These are phyloP conservation scores for Aspergillus arachidicola DNA, from an alignment of 2,329 filamentous ascomycete species.

Conservation along the genomic window DNA sequence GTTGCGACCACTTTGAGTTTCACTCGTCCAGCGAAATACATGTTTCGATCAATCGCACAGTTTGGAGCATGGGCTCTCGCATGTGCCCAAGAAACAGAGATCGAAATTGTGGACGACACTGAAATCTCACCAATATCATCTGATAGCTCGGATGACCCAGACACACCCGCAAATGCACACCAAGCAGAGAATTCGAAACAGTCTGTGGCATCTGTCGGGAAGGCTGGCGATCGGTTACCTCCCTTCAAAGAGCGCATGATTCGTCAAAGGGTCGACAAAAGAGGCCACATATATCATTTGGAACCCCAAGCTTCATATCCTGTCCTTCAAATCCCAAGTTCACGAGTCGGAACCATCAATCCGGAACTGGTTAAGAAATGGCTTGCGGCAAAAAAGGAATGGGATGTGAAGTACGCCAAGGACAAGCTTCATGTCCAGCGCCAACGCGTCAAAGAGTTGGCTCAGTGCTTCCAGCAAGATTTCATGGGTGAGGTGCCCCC, in stretches of 20 bases:
- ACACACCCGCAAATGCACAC: conserved; percentile 7
- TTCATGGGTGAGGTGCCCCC: conserved; percentile 79
- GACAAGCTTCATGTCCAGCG: conserved; percentile 73
- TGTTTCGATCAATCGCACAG: conserved; percentile 90
- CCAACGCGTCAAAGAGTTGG: conserved; percentile 71
- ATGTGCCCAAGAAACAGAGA: conserved; percentile 74
- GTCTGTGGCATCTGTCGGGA: conserved; percentile 64
- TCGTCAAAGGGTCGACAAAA: conserved; percentile 77
- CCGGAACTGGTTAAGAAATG: conserved; percentile 78
- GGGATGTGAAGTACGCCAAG: conserved; percentile 72
- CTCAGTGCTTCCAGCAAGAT: conserved; percentile 65
- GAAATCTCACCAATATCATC: conserved; percentile 75
- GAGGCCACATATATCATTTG: conserved; percentile 73
- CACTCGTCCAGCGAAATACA: conserved; percentile 91
- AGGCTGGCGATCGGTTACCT: conserved; percentile 80
- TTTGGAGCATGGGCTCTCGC: conserved; percentile 92
- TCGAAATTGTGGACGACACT: conserved; percentile 81
- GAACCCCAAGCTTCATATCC: conserved; percentile 65
- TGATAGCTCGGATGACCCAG: conserved; percentile 29
- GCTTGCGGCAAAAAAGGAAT: conserved; percentile 72
- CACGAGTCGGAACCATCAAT: conserved; percentile 78
- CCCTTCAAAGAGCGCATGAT: conserved; percentile 87
- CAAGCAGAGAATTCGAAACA: conserved; percentile 23
- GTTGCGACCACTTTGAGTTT: conserved; percentile 92
- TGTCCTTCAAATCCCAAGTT: conserved; percentile 64